These are phyloP conservation scores for Isabelozyma gotoi DNA, from an alignment of 805 yeast genomes.

Conservation along the genomic window DNA sequence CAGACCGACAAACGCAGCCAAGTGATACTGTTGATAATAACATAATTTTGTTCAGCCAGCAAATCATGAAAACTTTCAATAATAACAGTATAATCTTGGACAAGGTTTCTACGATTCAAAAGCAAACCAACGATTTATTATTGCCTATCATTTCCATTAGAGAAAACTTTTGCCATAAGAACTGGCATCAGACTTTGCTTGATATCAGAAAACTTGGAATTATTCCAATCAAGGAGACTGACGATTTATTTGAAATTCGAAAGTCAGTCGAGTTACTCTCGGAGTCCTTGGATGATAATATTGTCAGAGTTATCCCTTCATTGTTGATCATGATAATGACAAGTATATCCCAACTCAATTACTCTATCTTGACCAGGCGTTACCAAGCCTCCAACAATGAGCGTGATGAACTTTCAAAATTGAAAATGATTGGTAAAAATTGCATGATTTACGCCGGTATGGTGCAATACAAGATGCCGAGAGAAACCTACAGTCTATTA, in stretches of 20 bases:
- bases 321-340: slow-evolving; percentile 80
- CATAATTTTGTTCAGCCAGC: slow-evolving; percentile 46
- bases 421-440: slow-evolving; percentile 68
- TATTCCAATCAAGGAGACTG: slow-evolving; percentile 53
- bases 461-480: slow-evolving; percentile 89
- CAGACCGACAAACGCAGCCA: slow-evolving; percentile 28
- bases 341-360: slow-evolving; percentile 60
- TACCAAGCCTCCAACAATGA: slow-evolving; percentile 48
- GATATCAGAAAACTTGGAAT: slow-evolving; percentile 60
- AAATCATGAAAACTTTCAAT: slow-evolving; percentile 44
- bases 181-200: slow-evolving; percentile 59
- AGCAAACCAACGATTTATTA: slow-evolving; percentile 64
- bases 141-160: slow-evolving; percentile 70
- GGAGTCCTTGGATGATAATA: slow-evolving; percentile 60
- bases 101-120: slow-evolving; percentile 52
- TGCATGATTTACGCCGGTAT: slow-evolving; percentile 95
- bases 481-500: slow-evolving; percentile 72
- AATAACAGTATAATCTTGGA: slow-evolving; percentile 60
- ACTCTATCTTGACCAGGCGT: slow-evolving; percentile 39
- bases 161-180: slow-evolving; percentile 50
- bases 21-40: slow-evolving; percentile 46
- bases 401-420: slow-evolving; percentile 50
- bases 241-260: slow-evolving; percentile 59
- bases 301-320: slow-evolving; percentile 78
- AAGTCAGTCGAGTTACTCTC: slow-evolving; percentile 59